Percentiles rank a stretch among this genome's conserved stretches.
Conservation (phyloP, 371 early-diverging fungal genomes). For the Mucor sp. region DNA sequence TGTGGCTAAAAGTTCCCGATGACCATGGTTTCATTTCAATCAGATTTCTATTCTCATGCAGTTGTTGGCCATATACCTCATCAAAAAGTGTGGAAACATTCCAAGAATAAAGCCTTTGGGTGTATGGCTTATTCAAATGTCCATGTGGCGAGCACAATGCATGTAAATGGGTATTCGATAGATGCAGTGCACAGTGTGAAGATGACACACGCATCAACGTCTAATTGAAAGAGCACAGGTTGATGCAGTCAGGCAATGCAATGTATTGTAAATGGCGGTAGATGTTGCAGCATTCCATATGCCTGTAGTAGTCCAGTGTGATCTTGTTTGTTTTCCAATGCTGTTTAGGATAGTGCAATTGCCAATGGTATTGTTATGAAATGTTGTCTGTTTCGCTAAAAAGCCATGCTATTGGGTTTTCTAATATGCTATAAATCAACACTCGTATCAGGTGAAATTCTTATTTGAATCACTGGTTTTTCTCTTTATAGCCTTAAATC, state of each 20-base stretch:
- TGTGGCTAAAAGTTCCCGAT: not conserved
- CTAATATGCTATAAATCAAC: not conserved
- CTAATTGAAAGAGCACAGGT: not conserved
- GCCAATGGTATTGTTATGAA: not conserved
- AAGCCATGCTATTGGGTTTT: not conserved
- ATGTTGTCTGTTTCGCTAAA: not conserved
- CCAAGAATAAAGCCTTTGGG: not conserved
- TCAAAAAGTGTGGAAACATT: not conserved
- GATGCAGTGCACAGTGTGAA: no score
- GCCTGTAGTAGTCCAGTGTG: not conserved
- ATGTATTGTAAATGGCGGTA: not conserved
- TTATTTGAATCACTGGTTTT: not conserved
- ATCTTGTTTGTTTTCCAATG: not conserved
- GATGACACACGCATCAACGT: not conserved
- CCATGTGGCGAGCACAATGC: not conserved
- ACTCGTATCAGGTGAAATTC: not conserved
- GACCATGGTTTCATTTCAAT: not conserved
- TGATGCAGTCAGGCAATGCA: not conserved
- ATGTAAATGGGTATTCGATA: not conserved
- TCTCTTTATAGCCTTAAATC: not conserved
- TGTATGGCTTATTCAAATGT: not conserved
- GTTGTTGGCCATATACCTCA: not conserved
- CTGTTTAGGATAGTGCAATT: not conserved
- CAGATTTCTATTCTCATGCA: not conserved
- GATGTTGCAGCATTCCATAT: not conserved